phyloP scores from a whole-genome alignment of 345 rosid genomes.

The Euphorbia tirucalli region DNA sequence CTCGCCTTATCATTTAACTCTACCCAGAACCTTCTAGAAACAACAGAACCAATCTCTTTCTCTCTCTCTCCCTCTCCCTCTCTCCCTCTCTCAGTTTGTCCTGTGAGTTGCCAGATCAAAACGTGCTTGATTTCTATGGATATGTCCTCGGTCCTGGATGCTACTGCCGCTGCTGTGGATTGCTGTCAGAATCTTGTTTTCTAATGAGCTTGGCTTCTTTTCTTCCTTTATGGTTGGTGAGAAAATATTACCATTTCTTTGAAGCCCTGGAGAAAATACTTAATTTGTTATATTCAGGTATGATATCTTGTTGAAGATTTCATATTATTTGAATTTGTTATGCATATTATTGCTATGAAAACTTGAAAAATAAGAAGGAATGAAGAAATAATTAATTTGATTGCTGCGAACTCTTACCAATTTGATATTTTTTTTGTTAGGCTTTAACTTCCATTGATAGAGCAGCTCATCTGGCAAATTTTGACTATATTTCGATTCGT shows the following conservation, averaged over 20 bases:
- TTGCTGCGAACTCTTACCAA: too few species aligned
- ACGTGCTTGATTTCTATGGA: background rate
- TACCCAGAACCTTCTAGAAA: constrained; percentile 84
- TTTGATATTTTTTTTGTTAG: too few species aligned
- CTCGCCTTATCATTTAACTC: constrained; percentile 45
- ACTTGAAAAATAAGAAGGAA: background rate
- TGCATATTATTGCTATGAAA: background rate
- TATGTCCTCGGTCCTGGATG: background rate
- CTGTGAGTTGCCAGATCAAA: too few species aligned
- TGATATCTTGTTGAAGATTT: background rate
- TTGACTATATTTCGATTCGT: too few species aligned
- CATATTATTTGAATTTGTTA: too few species aligned
- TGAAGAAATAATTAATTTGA: background rate
- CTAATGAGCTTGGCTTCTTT: background rate
- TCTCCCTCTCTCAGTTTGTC: too few species aligned
- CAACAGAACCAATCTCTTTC: constrained; percentile 24
- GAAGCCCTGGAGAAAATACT: background rate
- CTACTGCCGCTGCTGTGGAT: background rate
- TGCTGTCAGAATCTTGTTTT: background rate
- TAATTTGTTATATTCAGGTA: constrained; percentile 4
- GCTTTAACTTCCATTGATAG: background rate
- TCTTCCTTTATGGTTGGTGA: constrained; percentile 21
- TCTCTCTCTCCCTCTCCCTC: too few species aligned
- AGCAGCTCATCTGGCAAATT: too few species aligned
- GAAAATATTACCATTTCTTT: constrained; percentile 7